Evolutionary conservation across 73 alveolate species (phyloP).

Genomic region (Paramecium sexaurelia): DNA sequence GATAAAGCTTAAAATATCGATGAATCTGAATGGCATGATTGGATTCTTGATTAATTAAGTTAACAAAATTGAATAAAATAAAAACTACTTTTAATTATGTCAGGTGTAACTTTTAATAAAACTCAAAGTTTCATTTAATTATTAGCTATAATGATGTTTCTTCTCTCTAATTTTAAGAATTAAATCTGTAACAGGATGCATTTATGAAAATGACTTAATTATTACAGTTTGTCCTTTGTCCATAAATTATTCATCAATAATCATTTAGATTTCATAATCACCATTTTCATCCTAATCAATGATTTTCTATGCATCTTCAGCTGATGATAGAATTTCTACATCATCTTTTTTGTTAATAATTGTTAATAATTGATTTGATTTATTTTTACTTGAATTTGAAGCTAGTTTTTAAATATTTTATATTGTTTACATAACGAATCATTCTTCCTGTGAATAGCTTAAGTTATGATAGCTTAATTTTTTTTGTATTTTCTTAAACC

Average conservation of each 20-base stretch:
- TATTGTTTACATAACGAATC: background rate
- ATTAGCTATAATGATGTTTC: background rate
- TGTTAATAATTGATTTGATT: background rate
- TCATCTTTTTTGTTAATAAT: conserved; percentile 46
- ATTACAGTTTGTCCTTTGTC: background rate
- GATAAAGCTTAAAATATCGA: conserved; percentile 20
- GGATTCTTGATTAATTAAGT: conserved; percentile 21
- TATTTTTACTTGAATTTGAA: background rate
- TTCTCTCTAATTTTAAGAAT: background rate
- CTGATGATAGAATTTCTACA: conserved; percentile 29
- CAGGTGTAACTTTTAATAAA: background rate
- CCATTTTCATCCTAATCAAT: conserved; percentile 56
- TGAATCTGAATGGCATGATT: background rate
- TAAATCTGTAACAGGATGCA: background rate
- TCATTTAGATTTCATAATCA: conserved; percentile 37
- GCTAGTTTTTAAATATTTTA: background rate
- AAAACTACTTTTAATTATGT: background rate
- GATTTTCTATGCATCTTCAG: conserved; percentile 47
- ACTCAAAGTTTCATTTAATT: conserved; percentile 16
- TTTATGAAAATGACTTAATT: background rate
- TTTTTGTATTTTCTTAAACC: background rate
- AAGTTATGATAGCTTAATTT: background rate
- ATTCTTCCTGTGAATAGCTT: background rate
- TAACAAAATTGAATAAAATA: background rate
- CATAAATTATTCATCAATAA: conserved; percentile 21